A percentile compares a stretch with the other conserved stretches of the same genome.
These are phyloP conservation scores for Ophiostoma triangulosporum DNA, from an alignment of 2,329 filamentous ascomycete species.

Conservation along the genomic window DNA sequence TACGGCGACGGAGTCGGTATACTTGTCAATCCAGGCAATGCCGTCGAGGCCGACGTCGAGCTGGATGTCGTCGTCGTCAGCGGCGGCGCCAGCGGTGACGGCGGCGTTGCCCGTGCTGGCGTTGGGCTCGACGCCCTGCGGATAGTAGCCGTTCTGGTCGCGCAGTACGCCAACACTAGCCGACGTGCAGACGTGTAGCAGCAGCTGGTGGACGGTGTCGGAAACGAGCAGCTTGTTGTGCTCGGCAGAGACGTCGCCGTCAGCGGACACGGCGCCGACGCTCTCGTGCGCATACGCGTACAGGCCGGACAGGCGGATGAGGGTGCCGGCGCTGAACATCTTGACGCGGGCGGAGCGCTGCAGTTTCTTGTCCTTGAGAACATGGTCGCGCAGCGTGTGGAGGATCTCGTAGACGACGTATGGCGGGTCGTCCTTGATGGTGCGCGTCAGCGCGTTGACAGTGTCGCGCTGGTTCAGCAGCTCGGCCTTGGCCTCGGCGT, in stretches of 20 bases:
- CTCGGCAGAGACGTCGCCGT: conserved; percentile 5
- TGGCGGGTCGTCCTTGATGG: conserved; percentile 64
- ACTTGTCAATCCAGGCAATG: conserved; percentile 56
- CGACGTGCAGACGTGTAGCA: conserved; percentile 62
- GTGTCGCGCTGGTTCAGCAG: conserved; percentile 66
- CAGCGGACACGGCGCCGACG: conserved; percentile 35
- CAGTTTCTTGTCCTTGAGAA: conserved; percentile 64
- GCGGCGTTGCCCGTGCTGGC: not conserved
- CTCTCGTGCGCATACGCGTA: conserved; percentile 54
- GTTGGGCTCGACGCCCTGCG: conserved; percentile 51
- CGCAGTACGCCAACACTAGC: conserved; percentile 61
- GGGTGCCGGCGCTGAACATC: conserved; percentile 59
- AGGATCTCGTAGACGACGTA: conserved; percentile 65
- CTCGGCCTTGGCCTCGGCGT: conserved; percentile 64
- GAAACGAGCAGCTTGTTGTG: conserved; percentile 38
- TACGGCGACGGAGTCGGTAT: conserved; percentile 52
- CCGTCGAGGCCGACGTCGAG: conserved; percentile 52
- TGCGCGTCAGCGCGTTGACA: conserved; percentile 57
- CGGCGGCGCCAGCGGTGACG: conserved; percentile 16
- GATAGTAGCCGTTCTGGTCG: conserved; percentile 72
- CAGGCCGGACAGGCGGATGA: conserved; percentile 58
- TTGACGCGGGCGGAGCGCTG: conserved; percentile 60
- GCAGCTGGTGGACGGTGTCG: conserved; percentile 59
- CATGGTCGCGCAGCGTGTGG: conserved; percentile 50
- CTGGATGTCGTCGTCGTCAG: conserved; percentile 23